Conservation (phyloP, 805 yeast genomes). For the Lipomyces mesembrius region DNA sequence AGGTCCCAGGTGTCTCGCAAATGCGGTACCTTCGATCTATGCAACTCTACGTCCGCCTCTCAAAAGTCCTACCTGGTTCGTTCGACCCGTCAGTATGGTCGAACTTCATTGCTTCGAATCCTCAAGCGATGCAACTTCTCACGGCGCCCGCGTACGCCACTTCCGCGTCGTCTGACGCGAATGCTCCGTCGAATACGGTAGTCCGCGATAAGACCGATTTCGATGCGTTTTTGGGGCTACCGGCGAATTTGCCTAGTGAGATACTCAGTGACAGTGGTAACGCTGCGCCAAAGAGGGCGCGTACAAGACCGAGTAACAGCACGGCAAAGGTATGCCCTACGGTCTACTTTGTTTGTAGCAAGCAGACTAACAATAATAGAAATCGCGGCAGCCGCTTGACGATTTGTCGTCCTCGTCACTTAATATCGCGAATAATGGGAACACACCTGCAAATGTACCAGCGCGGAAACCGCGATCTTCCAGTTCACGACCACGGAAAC, state of each 20-base stretch:
- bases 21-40: conserved; percentile 26
- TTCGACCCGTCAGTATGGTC: conserved; percentile 37
- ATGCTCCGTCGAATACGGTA: background rate
- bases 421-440: background rate
- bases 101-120: conserved; percentile 30
- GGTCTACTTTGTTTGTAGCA: too few relatives aligned
- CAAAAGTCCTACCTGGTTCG: conserved; percentile 29
- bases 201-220: conserved; percentile 12
- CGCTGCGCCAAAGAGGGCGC: conserved; percentile 12
- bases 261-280: background rate
- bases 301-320: conserved; percentile 14
- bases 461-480: conserved; percentile 13
- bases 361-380: background rate
- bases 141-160: conserved; percentile 27
- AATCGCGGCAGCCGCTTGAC: conserved; percentile 21
- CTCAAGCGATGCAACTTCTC: conserved; percentile 23
- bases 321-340: conserved; percentile 11
- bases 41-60: conserved; percentile 34
- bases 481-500: conserved; percentile 8
- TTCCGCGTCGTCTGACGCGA: background rate
- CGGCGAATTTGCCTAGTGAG: conserved; percentile 6
- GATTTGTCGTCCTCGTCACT: conserved; percentile 17
- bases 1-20: conserved; percentile 36
- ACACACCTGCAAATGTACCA: background rate
- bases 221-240: conserved; percentile 27